A percentile compares a stretch with the other conserved stretches of the same genome.
Evolutionary conservation across 1,139 yeast genomes (phyloP).

Genomic region (Diutina catenulata): DNA sequence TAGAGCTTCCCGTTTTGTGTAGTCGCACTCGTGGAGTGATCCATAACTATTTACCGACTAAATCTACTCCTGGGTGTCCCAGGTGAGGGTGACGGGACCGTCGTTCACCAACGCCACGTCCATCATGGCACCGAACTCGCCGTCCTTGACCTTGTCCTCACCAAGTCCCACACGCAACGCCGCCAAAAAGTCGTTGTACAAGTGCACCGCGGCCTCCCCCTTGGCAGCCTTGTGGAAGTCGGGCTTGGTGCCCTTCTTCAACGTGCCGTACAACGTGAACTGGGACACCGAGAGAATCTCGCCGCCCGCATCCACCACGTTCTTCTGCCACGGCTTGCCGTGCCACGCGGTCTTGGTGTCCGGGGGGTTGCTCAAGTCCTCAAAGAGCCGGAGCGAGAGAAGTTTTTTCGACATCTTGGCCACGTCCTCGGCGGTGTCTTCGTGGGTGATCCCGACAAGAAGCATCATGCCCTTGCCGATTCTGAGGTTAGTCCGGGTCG

Average conservation of each 20-base stretch:
- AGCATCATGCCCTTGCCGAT: conserved; percentile 69
- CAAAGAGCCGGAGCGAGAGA: conserved; percentile 57
- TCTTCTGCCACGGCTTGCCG: conserved; percentile 51
- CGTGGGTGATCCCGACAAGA: conserved; percentile 71
- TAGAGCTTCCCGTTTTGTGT: too few species aligned
- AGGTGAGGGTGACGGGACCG: conserved; percentile 68
- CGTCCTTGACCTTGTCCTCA: conserved; percentile 60
- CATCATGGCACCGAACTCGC: conserved; percentile 96
- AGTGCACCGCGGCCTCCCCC: conserved; percentile 50
- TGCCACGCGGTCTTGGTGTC: conserved; percentile 27
- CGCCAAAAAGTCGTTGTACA: conserved; percentile 47
- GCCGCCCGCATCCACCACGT: conserved; percentile 21
- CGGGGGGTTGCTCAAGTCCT: conserved; percentile 30
- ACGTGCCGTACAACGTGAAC: conserved; percentile 74
- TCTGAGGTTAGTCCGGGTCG: conserved; percentile 1
- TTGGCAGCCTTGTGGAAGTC: conserved; percentile 87
- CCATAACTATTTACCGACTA: too few species aligned
- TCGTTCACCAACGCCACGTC: conserved; percentile 55
- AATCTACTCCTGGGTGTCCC: conserved; percentile 58
- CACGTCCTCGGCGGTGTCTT: conserved; percentile 67
- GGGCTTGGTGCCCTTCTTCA: conserved; percentile 81
- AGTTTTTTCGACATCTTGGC: conserved; percentile 58
- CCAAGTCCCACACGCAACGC: conserved; percentile 50
- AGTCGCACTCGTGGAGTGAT: too few species aligned
- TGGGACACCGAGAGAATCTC: conserved; percentile 65